Base-by-base conservation (phyloP, 2,329 filamentous ascomycete genomes). In the Coleophoma crateriformis region DNA sequence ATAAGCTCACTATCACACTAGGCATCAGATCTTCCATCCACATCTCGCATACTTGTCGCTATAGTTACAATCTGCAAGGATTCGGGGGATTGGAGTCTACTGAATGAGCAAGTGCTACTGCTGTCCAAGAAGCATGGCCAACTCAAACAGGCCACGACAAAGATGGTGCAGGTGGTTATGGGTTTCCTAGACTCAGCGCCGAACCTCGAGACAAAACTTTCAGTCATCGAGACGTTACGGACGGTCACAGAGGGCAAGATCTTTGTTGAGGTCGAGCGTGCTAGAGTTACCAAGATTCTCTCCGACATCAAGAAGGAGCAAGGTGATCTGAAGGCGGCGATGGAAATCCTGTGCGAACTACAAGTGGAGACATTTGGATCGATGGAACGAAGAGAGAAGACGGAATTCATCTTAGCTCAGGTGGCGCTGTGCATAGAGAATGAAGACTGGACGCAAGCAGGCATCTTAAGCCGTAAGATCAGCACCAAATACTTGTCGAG, bases 231-330 rank as follows among this genome's bases (percentile, higher is more conserved):
- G 72, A 95, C 92, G 1, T 71, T 99, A 63, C 84, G 94, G 61
- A 97, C 92, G 39, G 92, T 99, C 45, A 99, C 94, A 8, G 94
- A 99, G 72, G 94, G 94, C 72, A 99, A 99, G 87, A 99, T 99
- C 68, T 99, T 99, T 64, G 92, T 99, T 62, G 94, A 99, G 76
- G 94, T 99, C 47, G 94, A 99, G 78, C 85, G 94, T 59, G 94
- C 94, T 57, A 88, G 94, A 59, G 86, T 99, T 52, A 99, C 94
- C 62, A 90, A 87, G 67, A 95, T 96, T 58, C 79, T 99, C 12
- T 97, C 94, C 46, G 84, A 96, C 70, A 97, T 99, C 77, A 97
- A 97, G 79, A 96, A 95, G 73, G 75, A 88, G 57, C 90, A 97
- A 71, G 92, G 91, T 56, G 92, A 99, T 64, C 76, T 96, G 64